These are phyloP conservation scores for Clavulina sp. DNA, from an alignment of 768 basidiomycete species.

Conservation along the genomic window DNA sequence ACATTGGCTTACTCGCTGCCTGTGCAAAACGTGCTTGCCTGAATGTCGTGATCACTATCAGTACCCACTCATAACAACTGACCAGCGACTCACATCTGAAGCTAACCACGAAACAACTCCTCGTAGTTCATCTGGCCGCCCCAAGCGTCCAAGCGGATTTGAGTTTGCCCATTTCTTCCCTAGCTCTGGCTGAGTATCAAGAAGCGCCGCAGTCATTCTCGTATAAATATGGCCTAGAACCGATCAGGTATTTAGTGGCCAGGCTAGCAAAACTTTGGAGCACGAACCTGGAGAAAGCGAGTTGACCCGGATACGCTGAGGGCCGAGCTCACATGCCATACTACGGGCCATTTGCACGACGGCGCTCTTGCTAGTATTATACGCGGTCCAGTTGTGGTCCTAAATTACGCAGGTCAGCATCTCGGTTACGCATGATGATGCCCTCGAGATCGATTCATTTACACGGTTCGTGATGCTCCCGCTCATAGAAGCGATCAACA, in stretches of 20 bases:
- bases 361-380: constrained; percentile 62
- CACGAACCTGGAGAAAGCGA: constrained; percentile 40
- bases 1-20: constrained; percentile 56
- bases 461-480: constrained; percentile 59
- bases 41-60: no score
- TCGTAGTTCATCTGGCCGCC: constrained; percentile 52
- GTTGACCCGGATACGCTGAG: constrained; percentile 51
- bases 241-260: background rate
- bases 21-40: constrained; percentile 61
- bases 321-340: constrained; percentile 66
- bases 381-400: constrained; percentile 62
- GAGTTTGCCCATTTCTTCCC: constrained; percentile 46
- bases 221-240: constrained; percentile 44
- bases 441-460: constrained; percentile 9
- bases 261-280: background rate
- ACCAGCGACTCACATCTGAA: no score
- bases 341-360: constrained; percentile 67
- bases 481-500: constrained; percentile 43
- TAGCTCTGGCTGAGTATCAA: constrained; percentile 46
- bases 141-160: constrained; percentile 57
- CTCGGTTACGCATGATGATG: background rate
- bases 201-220: constrained; percentile 60
- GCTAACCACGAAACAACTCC: constrained; percentile 58
- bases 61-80: no score
- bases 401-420: constrained; percentile 13